Base-by-base conservation (phyloP, 805 yeast genomes). In the Jamesozyma jinghongensis region DNA sequence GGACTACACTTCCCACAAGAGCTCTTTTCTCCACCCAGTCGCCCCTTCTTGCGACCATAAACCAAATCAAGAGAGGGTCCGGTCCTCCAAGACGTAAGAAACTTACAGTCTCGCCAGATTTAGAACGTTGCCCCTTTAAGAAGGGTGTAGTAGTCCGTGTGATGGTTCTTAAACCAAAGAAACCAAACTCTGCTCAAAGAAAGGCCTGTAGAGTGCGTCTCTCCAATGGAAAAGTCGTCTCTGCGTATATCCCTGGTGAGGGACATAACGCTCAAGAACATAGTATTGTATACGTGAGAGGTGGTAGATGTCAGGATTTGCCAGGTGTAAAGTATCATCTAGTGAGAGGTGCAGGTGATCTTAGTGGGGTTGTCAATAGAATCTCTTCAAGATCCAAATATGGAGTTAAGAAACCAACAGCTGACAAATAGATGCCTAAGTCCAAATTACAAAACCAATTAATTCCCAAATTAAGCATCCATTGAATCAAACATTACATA, bases 231-330 rank as follows among this genome's bases (percentile, higher is more conserved):
- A 81, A 80, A 49, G 79, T 85, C 37, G 75, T 92, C 14, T 80
- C 90, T 35, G 96, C 96, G 1, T 88, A 87, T 61, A 92, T 92
- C 43, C 96, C 97, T 13, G 99, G 99, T 41, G 97, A 92, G 60
- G 98, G 99, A 17, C 98, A 92, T 65, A 92, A 92, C 58, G 81
- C 94, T 18, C 97, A 92, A 68, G 99, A 92, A 63, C 99, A 92
- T 67, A 85, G 94, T 56, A 94, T 92, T 38, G 97, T 92, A 1
- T 75, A 79, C 40, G 95, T 92, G 3, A 78, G 98, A 65, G 99
- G 99, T n/a, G 99, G 98, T 13, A 79, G 97, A 73, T 85, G 85
- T 40, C 96, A 88, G 60, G 99, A 92, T 78, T 70, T 90, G 54
- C 98, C 98, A 19, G 99, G 99, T 74, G 96, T 92, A 37, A 88